A percentile compares a stretch with the other conserved stretches of the same genome.
Conservation (phyloP, 192 early-diverging fungal genomes). For the Fimicolochytrium jonesii region DNA sequence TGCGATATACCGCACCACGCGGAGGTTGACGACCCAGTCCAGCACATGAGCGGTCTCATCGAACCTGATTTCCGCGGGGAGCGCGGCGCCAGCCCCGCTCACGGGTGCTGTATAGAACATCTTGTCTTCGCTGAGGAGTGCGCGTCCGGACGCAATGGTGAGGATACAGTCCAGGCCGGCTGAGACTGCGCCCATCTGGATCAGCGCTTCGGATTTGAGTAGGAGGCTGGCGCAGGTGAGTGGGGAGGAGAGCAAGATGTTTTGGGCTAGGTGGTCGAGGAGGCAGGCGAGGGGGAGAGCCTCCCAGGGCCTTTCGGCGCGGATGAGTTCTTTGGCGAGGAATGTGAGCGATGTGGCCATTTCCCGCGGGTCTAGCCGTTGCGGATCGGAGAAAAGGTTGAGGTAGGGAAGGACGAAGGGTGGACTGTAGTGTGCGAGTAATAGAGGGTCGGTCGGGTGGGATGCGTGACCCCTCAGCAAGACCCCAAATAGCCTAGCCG, state of each 20-base stretch:
- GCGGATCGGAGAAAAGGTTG: conserved; percentile 12
- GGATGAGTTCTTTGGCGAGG: conserved; percentile 11
- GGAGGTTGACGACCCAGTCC: conserved; percentile 6
- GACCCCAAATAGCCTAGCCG: conserved; percentile 1
- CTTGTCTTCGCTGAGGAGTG: conserved; percentile 6
- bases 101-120: conserved; percentile 3
- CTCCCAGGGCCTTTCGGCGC: neutral
- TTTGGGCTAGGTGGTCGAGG: conserved; percentile 2
- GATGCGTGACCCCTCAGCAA: conserved; percentile 6
- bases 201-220: conserved; percentile 13
- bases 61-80: neutral
- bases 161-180: conserved; percentile 12
- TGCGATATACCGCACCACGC: conserved; percentile 8
- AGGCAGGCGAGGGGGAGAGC: conserved; percentile 6
- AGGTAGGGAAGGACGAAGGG: conserved; percentile 1
- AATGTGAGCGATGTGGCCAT: neutral
- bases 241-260: conserved; percentile 2
- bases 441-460: conserved; percentile 2
- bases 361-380: neutral
- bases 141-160: conserved; percentile 7
- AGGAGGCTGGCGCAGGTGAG: neutral
- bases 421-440: conserved; percentile 9
- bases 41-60: conserved; percentile 10
- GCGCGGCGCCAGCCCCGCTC: conserved; percentile 2
- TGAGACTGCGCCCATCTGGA: conserved; percentile 2